A percentile compares a stretch with the other conserved stretches of the same genome.
phyloP scores from a whole-genome alignment of 305 asterid genomes.

The Andrographis paniculata region DNA sequence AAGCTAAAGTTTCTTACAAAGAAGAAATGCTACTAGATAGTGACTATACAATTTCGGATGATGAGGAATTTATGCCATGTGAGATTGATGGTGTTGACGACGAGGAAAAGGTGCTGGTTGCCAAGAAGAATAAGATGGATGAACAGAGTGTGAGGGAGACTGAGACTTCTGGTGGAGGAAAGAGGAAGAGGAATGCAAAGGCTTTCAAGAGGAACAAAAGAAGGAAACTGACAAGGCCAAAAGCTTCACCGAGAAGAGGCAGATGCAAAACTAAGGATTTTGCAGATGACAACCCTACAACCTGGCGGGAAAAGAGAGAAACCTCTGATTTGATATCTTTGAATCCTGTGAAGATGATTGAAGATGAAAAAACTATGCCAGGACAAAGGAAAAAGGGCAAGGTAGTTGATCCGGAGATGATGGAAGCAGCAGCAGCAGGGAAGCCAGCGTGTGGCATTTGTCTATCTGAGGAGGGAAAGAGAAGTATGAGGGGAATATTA shows the following conservation, averaged over 20 bases:
- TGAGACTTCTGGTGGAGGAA: slow-evolving; percentile 22
- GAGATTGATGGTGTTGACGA: slow-evolving; percentile 24
- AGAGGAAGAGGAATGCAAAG: slow-evolving; percentile 33
- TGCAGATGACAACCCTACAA: slow-evolving; percentile 27
- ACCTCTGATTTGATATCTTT: slow-evolving; percentile 48
- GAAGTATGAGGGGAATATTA: slow-evolving; percentile 66
- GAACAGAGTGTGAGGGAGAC: slow-evolving; percentile 17
- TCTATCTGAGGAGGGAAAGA: slow-evolving; percentile 82
- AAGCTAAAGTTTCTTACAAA: slow-evolving; percentile 24
- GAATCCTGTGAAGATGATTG: slow-evolving; percentile 22
- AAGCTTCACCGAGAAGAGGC: slow-evolving; percentile 22
- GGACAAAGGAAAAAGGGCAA: slow-evolving; percentile 56
- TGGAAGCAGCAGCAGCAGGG: no score
- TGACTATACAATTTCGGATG: slow-evolving; percentile 21
- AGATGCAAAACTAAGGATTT: slow-evolving; percentile 26
- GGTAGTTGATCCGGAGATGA: slow-evolving; percentile 42
- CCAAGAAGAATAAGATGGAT: slow-evolving; percentile 16
- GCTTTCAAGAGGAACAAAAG: slow-evolving; percentile 25
- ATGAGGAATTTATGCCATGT: slow-evolving; percentile 37
- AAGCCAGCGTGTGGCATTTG: slow-evolving; percentile 92
- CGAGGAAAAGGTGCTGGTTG: slow-evolving; percentile 23
- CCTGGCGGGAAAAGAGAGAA: slow-evolving; percentile 88
- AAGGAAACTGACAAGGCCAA: slow-evolving; percentile 25
- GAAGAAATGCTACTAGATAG: slow-evolving; percentile 28
- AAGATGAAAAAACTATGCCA: slow-evolving; percentile 16